A percentile compares a stretch with the other conserved stretches of the same genome.
Conservation (phyloP, 805 yeast genomes). For the Candida broadrunensis region DNA sequence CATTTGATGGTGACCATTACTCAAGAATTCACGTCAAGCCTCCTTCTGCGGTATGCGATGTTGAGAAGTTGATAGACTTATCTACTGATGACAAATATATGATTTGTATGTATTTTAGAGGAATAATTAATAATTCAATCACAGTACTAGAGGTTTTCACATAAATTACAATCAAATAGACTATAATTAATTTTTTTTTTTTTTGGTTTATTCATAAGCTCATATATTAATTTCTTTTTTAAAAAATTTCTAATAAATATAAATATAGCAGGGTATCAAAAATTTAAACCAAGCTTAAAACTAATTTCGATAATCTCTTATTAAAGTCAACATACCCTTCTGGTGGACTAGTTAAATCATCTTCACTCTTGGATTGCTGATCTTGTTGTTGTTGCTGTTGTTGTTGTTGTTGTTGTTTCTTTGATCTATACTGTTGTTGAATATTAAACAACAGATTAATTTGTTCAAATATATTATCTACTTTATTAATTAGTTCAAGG, state of each 20-base stretch:
- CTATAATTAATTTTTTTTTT: no score
- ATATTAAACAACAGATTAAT: conserved; percentile 16
- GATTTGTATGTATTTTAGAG: no score
- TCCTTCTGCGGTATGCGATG: no score
- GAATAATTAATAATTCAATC: no score
- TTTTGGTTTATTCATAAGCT: no score
- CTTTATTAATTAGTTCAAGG: conserved; percentile 18
- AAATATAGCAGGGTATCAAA: no score
- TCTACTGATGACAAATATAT: no score
- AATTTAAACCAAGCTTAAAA: conserved; percentile 5
- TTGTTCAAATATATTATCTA: conserved; percentile 27
- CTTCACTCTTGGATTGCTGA: conserved; percentile 1
- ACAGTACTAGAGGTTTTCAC: no score
- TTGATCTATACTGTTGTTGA: conserved; percentile 7
- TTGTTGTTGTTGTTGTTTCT: conserved; percentile 4
- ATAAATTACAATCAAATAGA: no score
- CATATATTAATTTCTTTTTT: no score
- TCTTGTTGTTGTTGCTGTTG: conserved; percentile 2
- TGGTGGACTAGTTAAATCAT: conserved; percentile 3
- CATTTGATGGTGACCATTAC: background rate
- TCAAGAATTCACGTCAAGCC: no score
- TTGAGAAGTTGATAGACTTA: no score
- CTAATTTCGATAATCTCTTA: conserved; percentile 13
- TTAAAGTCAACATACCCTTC: conserved; percentile 8
- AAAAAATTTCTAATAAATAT: background rate